These are phyloP conservation scores for Euclidium syriacum DNA, from an alignment of 345 rosid species.

Conservation along the genomic window DNA sequence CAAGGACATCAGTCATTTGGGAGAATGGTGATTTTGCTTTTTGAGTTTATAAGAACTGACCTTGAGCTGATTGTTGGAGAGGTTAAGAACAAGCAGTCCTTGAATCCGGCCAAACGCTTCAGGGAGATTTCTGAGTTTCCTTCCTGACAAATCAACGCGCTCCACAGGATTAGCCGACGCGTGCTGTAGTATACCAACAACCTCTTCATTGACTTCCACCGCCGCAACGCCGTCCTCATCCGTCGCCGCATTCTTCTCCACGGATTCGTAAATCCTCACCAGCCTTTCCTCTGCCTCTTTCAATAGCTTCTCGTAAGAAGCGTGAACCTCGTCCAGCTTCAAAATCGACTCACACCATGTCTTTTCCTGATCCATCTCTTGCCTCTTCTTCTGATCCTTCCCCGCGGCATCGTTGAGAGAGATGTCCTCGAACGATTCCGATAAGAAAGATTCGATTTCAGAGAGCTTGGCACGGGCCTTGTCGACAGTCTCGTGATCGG, in stretches of 20 bases:
- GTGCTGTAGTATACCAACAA: conserved; percentile 48
- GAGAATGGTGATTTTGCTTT: not conserved
- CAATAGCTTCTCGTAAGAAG: conserved; percentile 63
- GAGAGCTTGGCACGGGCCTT: conserved; percentile 51
- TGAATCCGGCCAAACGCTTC: conserved; percentile 83
- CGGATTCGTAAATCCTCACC: conserved; percentile 57
- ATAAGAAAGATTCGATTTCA: conserved; percentile 48
- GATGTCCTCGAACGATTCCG: conserved; percentile 65
- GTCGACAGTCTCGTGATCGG: conserved; percentile 89
- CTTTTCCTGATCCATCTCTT: conserved; percentile 58
- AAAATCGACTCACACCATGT: conserved; percentile 41
- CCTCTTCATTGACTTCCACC: conserved; percentile 51
- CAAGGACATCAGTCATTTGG: not conserved
- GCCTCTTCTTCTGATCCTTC: conserved; percentile 48
- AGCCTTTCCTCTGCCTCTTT: conserved; percentile 73
- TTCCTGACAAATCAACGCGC: conserved; percentile 60
- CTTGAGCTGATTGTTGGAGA: conserved; percentile 75
- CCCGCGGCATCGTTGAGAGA: conserved; percentile 48
- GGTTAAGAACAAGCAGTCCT: conserved; percentile 56
- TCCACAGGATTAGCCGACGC: conserved; percentile 54
- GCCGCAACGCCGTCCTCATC: conserved; percentile 4
- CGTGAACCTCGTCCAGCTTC: conserved; percentile 82
- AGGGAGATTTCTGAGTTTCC: conserved; percentile 60
- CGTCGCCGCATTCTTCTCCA: conserved; percentile 26
- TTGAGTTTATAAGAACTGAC: conserved; percentile 30